These are phyloP conservation scores for Leishmania lainsoni DNA, from an alignment of 208 protist genomes.

Conservation along the genomic window DNA sequence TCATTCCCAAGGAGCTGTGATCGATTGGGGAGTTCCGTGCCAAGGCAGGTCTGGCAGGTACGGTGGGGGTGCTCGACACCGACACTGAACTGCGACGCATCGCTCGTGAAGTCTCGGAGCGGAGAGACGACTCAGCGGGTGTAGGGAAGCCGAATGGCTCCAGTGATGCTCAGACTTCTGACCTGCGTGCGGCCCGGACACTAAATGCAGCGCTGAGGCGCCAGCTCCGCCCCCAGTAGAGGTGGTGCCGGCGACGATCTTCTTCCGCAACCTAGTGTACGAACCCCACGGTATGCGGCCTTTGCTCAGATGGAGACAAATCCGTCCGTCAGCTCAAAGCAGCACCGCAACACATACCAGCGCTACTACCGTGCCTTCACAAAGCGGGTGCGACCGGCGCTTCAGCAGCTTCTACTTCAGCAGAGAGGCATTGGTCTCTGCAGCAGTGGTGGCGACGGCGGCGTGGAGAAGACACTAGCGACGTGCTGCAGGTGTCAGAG, in stretches of 20 bases:
- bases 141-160: not conserved
- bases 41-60: slow-evolving; percentile 29
- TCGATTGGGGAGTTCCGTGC: slow-evolving; percentile 33
- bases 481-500: slow-evolving; percentile 1
- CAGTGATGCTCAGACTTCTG: not conserved
- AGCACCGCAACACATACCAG: slow-evolving; percentile 41
- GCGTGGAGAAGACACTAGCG: not conserved
- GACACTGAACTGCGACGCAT: slow-evolving; percentile 19
- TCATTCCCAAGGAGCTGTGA: slow-evolving; percentile 39
- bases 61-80: slow-evolving; percentile 42
- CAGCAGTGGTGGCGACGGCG: not conserved
- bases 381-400: slow-evolving; percentile 45
- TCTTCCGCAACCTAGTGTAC: slow-evolving; percentile 11
- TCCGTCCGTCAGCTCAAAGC: slow-evolving; percentile 60
- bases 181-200: not conserved
- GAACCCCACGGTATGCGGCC: slow-evolving; percentile 44
- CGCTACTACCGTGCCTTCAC: slow-evolving; percentile 62
- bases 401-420: slow-evolving; percentile 18
- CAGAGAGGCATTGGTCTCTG: not conserved
- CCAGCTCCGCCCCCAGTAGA: not conserved
- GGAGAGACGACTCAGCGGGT: not conserved
- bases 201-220: not conserved
- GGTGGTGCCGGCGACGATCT: not conserved
- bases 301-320: slow-evolving; percentile 63
- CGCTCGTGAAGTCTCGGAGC: not conserved